phyloP scores from a whole-genome alignment of 257 asterid genomes.

The Capsicum baccatum region DNA sequence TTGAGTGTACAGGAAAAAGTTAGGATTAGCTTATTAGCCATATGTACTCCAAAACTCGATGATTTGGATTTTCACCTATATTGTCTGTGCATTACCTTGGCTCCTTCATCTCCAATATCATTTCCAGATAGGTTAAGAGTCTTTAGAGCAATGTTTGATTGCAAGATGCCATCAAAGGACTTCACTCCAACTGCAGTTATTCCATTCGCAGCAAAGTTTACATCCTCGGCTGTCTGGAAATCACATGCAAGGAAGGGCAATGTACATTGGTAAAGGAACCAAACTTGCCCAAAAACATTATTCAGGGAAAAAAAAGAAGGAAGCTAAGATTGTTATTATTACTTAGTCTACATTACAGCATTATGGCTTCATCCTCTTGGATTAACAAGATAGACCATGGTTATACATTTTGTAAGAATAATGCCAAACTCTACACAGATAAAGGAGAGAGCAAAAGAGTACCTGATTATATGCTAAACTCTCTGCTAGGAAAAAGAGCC shows the following conservation, averaged over 20 bases:
- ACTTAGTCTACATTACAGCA: conserved; percentile 1
- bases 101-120: conserved; percentile 95
- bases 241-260: conserved; percentile 25
- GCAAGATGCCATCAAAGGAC: conserved; percentile 94
- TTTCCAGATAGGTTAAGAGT: conserved; percentile 94
- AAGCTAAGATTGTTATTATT: background rate
- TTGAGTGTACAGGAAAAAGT: background rate
- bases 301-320: background rate
- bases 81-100: conserved; percentile 61
- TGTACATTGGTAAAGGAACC: conserved; percentile 30
- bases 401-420: background rate
- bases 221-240: conserved; percentile 92
- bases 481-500: conserved; percentile 90
- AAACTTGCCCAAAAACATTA: conserved; percentile 17
- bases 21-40: conserved; percentile 29
- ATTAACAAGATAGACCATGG: background rate
- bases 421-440: background rate
- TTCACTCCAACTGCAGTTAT: conserved; percentile 89
- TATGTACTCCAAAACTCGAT: conserved; percentile 33
- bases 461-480: conserved; percentile 95
- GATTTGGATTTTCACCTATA: conserved; percentile 18
- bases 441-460: background rate
- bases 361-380: conserved; percentile 13
- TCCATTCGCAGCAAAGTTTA: conserved; percentile 89
- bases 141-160: conserved; percentile 76